Evolutionary conservation across 2,329 filamentous ascomycete species (phyloP).

Genomic region (Sordariomycetes sp.): DNA sequence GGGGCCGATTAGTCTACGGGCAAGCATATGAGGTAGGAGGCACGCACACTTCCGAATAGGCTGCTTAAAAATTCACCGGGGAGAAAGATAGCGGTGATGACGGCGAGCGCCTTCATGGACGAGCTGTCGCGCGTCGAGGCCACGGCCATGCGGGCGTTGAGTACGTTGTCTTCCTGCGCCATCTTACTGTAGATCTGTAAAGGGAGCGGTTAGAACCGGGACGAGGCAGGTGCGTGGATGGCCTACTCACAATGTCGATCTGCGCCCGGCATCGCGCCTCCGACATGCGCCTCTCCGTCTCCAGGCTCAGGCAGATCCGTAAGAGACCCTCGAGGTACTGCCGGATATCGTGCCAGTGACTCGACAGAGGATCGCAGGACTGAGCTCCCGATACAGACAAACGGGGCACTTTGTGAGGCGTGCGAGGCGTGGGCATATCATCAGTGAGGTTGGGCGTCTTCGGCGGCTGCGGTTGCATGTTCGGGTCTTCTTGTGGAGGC

Average conservation of each 20-base stretch:
- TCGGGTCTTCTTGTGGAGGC: constrained; percentile 7
- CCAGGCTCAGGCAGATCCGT: constrained; percentile 30
- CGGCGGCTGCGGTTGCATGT: constrained; percentile 5
- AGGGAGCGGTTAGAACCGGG: background rate
- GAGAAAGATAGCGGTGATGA: constrained; percentile 36
- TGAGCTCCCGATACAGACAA: background rate
- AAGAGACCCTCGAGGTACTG: constrained; percentile 33
- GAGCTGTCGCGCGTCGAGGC: constrained; percentile 29
- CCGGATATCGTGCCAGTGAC: constrained; percentile 34
- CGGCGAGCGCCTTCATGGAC: constrained; percentile 35
- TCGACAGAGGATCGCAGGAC: constrained; percentile 4
- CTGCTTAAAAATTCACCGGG: constrained; percentile 34
- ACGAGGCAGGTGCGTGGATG: constrained; percentile 3
- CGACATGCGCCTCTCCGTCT: constrained; percentile 33
- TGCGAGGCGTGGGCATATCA: constrained; percentile 3
- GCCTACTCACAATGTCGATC: constrained; percentile 30
- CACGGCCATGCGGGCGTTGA: constrained; percentile 29
- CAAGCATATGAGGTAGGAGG: no score
- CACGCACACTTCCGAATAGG: constrained; percentile 34
- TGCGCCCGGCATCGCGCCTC: constrained; percentile 33
- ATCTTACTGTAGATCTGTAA: constrained; percentile 34
- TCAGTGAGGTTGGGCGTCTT: constrained; percentile 6
- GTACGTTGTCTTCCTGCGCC: constrained; percentile 36
- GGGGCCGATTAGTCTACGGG: no score
- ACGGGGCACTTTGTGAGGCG: background rate